Evolutionary conservation across 352 stramenopile genomes (phyloP), one percentile per base, ranked within the genome.

Genomic region (Peronospora destructor): DNA sequence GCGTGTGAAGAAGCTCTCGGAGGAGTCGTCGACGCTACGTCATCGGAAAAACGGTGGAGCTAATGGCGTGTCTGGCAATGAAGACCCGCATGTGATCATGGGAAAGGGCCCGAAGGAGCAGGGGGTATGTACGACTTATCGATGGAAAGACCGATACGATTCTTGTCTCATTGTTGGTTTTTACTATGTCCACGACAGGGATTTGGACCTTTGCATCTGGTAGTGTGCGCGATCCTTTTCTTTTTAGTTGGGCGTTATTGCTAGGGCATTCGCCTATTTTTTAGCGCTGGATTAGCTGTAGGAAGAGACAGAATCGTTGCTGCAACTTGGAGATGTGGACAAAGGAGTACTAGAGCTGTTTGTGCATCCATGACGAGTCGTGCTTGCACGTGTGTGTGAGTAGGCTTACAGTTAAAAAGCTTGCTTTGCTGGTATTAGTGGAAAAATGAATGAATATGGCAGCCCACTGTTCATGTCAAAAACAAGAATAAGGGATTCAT

Each of bases 181-280:
- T 19, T 4, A 12, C 33, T 40, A 13, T 8, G 26, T 37, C 2
- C 23, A 19, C 48, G 28, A 36, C 45, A 92, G 76, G 66, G 67
- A 25, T 91, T 92, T 39, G 73, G 71, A 40, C 60, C 88, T n/a
- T 77, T 92, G 49, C 84, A 94, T 56, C 50, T 94, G 35, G 53
- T 92, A 17, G 66, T 94, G 39, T 91, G 79, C 49, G 81, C 81
- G 37, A 88, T 94, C 64, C 80, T 94, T 64, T 92, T 91, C 73
- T 94, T 92, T 70, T 73, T 94, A 59, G 69, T 94, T 53, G 84
- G 84, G 3, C 81, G 80, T 63, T 94, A 89, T 56, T 91, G 86
- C 62, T 91, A 71, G 54, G 17, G 46, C 21, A 39, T 43, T 54
- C 39, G 54, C 38, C 47, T 30, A 40, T 23, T 42, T 40, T 30